Evolutionary conservation across 305 asterid species (phyloP), one percentile per base, ranked within the genome.

Genomic region (Ruellia speciosa): DNA sequence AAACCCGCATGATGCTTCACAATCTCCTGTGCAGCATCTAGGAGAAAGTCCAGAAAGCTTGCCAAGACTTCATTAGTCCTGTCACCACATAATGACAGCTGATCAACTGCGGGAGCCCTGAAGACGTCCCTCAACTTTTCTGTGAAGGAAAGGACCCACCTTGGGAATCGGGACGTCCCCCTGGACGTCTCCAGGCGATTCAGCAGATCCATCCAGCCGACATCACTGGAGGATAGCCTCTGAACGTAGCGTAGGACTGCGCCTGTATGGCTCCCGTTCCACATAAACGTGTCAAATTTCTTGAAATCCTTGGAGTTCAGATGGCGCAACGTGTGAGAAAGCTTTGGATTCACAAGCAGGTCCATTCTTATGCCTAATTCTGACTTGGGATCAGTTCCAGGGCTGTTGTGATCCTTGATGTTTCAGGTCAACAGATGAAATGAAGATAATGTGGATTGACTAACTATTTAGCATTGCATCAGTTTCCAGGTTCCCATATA

Each of bases 201-300:
- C 31, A 24, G 54, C 8, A 53, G 54, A 53, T 15, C 33, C 16
- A 53, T 24, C 31, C 31, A 24, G 19, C 6, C 14, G 54, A 43
- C 34, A 2, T 53, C 48, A 7, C 6, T 33, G 53, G 54, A 14
- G 31, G 4, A 4, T 24, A 2, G 31, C 16, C 56, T 53, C 20
- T 18, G 60, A 14, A 24, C 14, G 14, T 40, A 63, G 48, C 66
- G 67, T 15, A 63, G n/a, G 39, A 53, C 67, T 7, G 60, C 35
- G 46, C 46, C 12, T 7, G 54, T 6, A 43, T 63, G 67, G 67
- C 54, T 52, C 34, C 67, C 60, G 7, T 63, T 63, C 67, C 67
- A 63, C 48, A 7, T 43, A 48, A 63, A 63, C 14, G 49, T 63
- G 35, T 41, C 14, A 46, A 63, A 52, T 11, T 63, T 63, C 54